Evolutionary conservation across 1,284 basidiomycete genomes (phyloP), one percentile per base, ranked within the genome.

Genomic region (Wallemia ichthyophaga): DNA sequence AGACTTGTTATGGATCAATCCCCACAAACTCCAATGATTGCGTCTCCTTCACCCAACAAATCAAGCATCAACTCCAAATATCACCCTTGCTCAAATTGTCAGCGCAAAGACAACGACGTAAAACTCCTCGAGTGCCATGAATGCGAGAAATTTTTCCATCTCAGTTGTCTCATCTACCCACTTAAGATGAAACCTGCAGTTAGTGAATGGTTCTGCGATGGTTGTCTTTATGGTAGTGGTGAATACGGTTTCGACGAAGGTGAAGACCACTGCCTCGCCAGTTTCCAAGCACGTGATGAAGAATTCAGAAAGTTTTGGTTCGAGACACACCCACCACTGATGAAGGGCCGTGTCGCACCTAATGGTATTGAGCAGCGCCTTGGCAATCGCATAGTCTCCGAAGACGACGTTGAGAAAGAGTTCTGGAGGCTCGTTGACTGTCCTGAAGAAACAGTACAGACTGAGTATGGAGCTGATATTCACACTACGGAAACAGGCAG

Each of bases 231-330:
- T 55, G 83, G 81, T 26, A 94, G 87, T 0, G 91, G 92, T n/a
- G 86, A 87, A 60, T 99, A 87, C 67, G 94, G 94, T 53, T 99
- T 98, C 66, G 92, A 96, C 65, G 92, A 96, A 66, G 94, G 94
- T 59, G 84, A 96, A 69, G 91, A 95, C 64, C 92, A 99, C 69
- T 82, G 80, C 62, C 75, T 99, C 54, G 78, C 85, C 53, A 87
- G 81, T 65, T 98, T 98, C 72, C 88, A 92, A 67, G 82, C 82
- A 33, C 78, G 92, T 24, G 92, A 95, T 65, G 73, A 77, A 25
- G 83, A 84, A 61, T 99, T 99, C 71, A 79, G 86, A 61, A 75
- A 79, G 59, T 73, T 80, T 59, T 98, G 91, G 89, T 92, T 89
- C 71, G 74, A 80, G 62, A 73, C 75, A 2, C 86, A 91, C 69